Base-by-base conservation (phyloP, 1,284 basidiomycete genomes). In the Polyporus tsugae region DNA sequence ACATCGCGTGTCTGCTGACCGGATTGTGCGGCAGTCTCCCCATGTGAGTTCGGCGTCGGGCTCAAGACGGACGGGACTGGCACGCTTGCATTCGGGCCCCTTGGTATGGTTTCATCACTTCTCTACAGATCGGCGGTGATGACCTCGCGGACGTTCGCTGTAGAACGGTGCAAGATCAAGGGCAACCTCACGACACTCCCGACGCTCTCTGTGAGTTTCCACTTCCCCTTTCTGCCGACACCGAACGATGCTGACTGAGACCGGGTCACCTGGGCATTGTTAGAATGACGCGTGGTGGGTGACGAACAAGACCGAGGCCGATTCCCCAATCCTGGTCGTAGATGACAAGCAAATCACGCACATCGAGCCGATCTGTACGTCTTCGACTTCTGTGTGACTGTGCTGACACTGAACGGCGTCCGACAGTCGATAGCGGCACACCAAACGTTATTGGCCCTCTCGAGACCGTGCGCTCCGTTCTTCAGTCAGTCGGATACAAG, bases 391-490 rank as follows among this genome's bases (percentile, higher is more conserved):
- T 19, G 15, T n/a, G 19, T 9, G 19, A 7, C 29, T 29, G n/a
- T 25, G 11, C 46, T 25, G 46, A 49, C 11, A 9, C 11, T 25
- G 10, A 25, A 4, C 46, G 22, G 19, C 11, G 17, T 42, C 22
- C 22, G 5, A 15, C 25, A 72, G 71, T 72, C 52, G 71, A 72
- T 39, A 72, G 29, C 60, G 71, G 71, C 9, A 63, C 62, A 1
- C 66, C 71, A 25, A 72, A 72, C 69, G 44, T 72, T 60, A 67
- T 70, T 25, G 71, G 71, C 11, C 60, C 64, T 7, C 46, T 69
- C 17, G 42, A 55, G 2, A 41, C 60, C 13, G 71, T 72, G 1
- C 67, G 67, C 41, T 57, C 59, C 1, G 38, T 60, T 0, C 42
- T 72, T 2, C 49, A 57, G 22, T 59, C 65, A 2, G 65, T 65